phyloP scores from a whole-genome alignment of 192 early-diverging fungal genomes.

The Backusella macrospora region DNA sequence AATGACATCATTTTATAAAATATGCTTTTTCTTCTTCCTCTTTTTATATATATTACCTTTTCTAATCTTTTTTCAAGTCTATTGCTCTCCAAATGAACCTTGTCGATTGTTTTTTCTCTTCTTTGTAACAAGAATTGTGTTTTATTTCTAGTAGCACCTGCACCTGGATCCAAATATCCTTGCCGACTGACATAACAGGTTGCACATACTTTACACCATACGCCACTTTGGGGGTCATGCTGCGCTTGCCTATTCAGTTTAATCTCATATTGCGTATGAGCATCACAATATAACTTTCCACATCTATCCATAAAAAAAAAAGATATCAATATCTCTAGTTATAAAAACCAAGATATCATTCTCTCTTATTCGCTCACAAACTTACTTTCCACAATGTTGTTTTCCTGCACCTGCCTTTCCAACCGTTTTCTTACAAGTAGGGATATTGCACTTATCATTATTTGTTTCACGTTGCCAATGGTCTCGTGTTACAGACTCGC shows the following conservation, averaged over 20 bases:
- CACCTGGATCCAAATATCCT: constrained; percentile 40
- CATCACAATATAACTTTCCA: constrained; percentile 63
- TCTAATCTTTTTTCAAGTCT: constrained; percentile 75
- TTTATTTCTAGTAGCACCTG: constrained; percentile 49
- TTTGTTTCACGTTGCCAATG: constrained; percentile 59
- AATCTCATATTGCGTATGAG: constrained; percentile 59
- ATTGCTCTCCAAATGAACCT: constrained; percentile 69
- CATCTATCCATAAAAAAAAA: constrained; percentile 44
- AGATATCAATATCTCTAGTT: neutral
- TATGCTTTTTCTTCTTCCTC: neutral
- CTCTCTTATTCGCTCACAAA: neutral
- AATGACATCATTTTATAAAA: neutral
- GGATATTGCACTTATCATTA: constrained; percentile 49
- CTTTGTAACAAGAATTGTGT: constrained; percentile 55
- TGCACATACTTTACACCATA: constrained; percentile 62
- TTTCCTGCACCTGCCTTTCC: constrained; percentile 50
- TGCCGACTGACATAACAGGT: constrained; percentile 52
- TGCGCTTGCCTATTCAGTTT: constrained; percentile 60
- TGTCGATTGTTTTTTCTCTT: constrained; percentile 56
- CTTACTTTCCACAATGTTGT: constrained; percentile 59
- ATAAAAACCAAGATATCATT: neutral
- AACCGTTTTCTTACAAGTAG: constrained; percentile 49
- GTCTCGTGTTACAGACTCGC: constrained; percentile 49
- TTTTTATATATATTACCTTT: constrained; percentile 58
- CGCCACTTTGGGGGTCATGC: constrained; percentile 60